Percentiles rank a stretch among this genome's conserved stretches.
These are phyloP conservation scores for Dendrobium nobile DNA, from an alignment of 106 monocot species.

Conservation along the genomic window DNA sequence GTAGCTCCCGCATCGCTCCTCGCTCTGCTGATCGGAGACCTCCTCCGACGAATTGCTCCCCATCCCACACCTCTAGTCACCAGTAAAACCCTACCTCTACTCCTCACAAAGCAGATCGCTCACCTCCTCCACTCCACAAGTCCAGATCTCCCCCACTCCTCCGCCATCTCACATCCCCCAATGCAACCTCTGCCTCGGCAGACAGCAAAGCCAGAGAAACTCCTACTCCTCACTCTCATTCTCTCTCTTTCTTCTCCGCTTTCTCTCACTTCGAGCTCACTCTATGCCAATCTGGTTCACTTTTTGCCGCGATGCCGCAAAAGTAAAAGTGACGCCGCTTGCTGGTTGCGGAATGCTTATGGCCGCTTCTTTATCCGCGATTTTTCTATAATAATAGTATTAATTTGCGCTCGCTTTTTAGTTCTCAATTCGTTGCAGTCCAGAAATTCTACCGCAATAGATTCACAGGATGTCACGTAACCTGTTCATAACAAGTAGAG, in stretches of 20 bases:
- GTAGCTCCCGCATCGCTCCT: conserved; percentile 60
- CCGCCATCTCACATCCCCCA: not conserved
- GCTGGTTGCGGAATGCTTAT: conserved; percentile 5
- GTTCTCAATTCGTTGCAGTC: too few species aligned
- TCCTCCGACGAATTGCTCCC: conserved; percentile 62
- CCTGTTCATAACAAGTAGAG: too few species aligned
- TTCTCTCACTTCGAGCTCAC: conserved; percentile 11
- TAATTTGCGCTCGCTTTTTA: too few species aligned
- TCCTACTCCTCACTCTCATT: not conserved
- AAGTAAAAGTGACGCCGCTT: conserved; percentile 19
- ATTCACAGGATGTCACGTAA: too few species aligned
- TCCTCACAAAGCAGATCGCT: conserved; percentile 5
- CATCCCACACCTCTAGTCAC: not conserved
- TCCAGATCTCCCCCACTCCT: not conserved
- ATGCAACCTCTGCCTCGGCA: not conserved
- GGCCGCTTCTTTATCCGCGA: conserved; percentile 11
- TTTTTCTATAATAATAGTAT: too few species aligned
- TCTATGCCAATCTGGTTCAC: not conserved
- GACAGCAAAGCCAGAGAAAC: not conserved
- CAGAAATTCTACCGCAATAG: too few species aligned
- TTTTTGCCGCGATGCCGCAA: conserved; percentile 12
- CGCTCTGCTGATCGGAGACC: conserved; percentile 41
- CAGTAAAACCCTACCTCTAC: conserved; percentile 16
- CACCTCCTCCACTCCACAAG: not conserved
- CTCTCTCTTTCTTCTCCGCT: not conserved